These are phyloP conservation scores for Pleurozium schreberi DNA, from an alignment of 225 moss, liverwort and hornwort genomes.

Conservation along the genomic window DNA sequence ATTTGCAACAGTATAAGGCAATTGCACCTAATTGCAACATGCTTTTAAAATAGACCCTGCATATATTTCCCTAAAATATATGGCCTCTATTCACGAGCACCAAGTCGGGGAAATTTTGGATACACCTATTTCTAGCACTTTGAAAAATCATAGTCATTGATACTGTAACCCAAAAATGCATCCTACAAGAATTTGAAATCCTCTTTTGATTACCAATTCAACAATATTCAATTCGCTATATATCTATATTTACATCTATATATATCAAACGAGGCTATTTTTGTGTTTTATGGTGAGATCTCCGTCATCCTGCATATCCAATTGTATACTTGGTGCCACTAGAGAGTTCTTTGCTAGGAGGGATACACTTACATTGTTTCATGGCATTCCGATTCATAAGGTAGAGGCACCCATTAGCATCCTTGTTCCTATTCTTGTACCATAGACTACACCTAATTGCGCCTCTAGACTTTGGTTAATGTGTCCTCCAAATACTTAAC, in stretches of 20 bases:
- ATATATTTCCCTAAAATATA: background rate
- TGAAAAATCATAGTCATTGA: background rate
- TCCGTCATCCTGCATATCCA: no score
- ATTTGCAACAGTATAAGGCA: background rate
- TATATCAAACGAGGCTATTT: background rate
- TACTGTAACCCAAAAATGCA: background rate
- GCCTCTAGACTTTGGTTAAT: no score
- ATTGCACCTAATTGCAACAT: background rate
- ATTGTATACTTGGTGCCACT: no score
- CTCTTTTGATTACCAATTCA: background rate
- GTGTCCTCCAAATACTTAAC: no score
- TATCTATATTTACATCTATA: background rate
- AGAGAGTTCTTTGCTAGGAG: background rate
- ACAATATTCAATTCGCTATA: background rate
- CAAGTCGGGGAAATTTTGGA: accelerated
- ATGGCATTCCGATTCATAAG: no score
- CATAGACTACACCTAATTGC: no score
- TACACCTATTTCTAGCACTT: background rate
- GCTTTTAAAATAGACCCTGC: background rate
- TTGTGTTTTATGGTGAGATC: background rate
- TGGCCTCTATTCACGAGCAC: background rate
- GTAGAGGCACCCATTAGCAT: no score
- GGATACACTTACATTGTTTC: background rate
- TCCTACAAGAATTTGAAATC: background rate
- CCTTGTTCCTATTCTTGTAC: no score